These are phyloP conservation scores for Vitis riparia DNA, from an alignment of 164 flowering plant genomes.

Conservation along the genomic window DNA sequence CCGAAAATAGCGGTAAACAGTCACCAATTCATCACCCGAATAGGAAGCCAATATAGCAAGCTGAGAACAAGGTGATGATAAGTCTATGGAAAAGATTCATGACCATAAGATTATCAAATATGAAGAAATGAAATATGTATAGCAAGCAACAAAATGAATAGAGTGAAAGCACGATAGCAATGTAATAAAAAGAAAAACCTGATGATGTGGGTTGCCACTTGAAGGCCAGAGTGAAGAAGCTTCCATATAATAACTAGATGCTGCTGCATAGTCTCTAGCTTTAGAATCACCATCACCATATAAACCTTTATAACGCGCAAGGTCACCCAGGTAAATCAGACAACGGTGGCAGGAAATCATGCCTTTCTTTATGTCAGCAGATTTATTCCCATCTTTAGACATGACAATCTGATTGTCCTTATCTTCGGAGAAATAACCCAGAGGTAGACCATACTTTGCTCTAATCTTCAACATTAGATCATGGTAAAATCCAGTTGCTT, in stretches of 20 bases:
- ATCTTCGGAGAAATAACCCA: conserved; percentile 79
- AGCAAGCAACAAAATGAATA: too few species aligned
- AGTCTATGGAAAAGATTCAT: too few species aligned
- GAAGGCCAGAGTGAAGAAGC: conserved; percentile 87
- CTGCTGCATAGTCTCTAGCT: conserved; percentile 76
- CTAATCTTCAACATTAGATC: conserved; percentile 89
- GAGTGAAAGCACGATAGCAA: background rate
- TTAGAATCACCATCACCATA: conserved; percentile 89
- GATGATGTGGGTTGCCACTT: conserved; percentile 98
- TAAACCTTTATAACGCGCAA: conserved; percentile 88
- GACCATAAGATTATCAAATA: too few species aligned
- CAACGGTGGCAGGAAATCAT: conserved; percentile 93
- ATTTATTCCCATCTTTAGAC: conserved; percentile 66
- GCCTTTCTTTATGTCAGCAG: conserved; percentile 71
- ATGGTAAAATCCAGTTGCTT: conserved; percentile 98
- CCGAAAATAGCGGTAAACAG: conserved; percentile 86
- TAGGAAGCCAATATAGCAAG: conserved; percentile 94
- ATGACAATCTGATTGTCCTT: conserved; percentile 42
- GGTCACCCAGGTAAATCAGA: conserved; percentile 94
- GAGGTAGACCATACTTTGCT: conserved; percentile 86
- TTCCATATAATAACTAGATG: conserved; percentile 90
- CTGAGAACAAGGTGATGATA: conserved; percentile 32
- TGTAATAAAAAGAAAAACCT: conserved; percentile 43
- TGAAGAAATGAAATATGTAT: too few species aligned
- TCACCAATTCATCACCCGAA: conserved; percentile 77